phyloP scores from a whole-genome alignment of 2,329 filamentous ascomycete genomes.

The Diplodia intermedia region DNA sequence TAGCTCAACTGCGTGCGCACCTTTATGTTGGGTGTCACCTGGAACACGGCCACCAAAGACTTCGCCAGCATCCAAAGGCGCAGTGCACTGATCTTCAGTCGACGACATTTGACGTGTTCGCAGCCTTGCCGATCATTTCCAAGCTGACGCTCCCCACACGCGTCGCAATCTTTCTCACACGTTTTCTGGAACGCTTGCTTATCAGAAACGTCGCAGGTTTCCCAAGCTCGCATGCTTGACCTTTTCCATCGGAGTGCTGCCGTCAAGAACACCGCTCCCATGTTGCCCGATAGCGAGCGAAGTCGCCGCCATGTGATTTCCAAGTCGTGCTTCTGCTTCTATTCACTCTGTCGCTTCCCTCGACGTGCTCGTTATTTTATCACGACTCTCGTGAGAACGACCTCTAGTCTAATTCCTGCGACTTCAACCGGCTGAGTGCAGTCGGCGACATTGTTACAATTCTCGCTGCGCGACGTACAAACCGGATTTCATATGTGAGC shows the following conservation, averaged over 20 bases:
- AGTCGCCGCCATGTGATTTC: background rate
- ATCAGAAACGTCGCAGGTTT: background rate
- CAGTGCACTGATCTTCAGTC: background rate
- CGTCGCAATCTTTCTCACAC: slow-evolving; percentile 14
- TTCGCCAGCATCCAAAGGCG: background rate
- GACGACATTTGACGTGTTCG: slow-evolving; percentile 15
- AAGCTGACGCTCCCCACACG: slow-evolving; percentile 4
- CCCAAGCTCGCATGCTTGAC: background rate
- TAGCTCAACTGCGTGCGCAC: background rate
- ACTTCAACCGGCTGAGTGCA: background rate
- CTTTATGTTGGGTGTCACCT: background rate
- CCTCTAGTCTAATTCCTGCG: background rate
- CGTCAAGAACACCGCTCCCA: no score
- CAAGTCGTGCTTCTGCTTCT: background rate
- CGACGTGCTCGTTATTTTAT: no score
- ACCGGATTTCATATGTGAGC: slow-evolving; percentile 1
- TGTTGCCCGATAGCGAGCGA: slow-evolving; percentile 6
- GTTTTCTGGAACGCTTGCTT: background rate
- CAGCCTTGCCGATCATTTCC: slow-evolving; percentile 2
- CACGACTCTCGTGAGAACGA: background rate
- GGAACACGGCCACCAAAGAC: background rate
- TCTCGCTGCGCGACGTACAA: background rate
- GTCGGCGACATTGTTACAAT: background rate
- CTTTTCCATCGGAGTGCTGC: no score
- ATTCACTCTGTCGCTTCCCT: background rate